These are phyloP conservation scores for Iberis amara DNA, from an alignment of 441 rosid species.

Conservation along the genomic window DNA sequence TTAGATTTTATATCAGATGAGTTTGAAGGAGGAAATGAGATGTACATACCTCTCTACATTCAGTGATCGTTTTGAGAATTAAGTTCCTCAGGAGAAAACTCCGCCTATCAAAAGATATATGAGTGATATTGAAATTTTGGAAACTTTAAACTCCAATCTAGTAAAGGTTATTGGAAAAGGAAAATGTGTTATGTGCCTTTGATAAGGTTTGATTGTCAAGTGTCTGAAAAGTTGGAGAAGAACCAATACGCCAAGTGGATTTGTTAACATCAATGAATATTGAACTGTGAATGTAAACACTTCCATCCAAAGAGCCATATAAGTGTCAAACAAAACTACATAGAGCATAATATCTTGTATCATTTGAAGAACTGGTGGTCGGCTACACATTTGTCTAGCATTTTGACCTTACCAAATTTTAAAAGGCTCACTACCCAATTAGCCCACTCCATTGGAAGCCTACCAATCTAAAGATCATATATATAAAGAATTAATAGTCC, in stretches of 20 bases:
- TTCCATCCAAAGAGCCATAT: slow-evolving; percentile 26
- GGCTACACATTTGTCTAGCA: slow-evolving; percentile 52
- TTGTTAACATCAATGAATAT: slow-evolving; percentile 40
- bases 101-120: slow-evolving; percentile 39
- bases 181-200: slow-evolving; percentile 31
- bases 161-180: too few species aligned
- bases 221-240: slow-evolving; percentile 44
- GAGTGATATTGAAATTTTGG: background rate
- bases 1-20: too few species aligned
- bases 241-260: slow-evolving; percentile 51
- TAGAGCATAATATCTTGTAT: slow-evolving; percentile 57
- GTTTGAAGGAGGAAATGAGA: too few species aligned
- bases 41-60: slow-evolving; percentile 25
- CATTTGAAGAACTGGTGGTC: slow-evolving; percentile 39
- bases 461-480: slow-evolving; percentile 42
- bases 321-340: slow-evolving; percentile 23
- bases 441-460: slow-evolving; percentile 71
- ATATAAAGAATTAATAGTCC: too few species aligned
- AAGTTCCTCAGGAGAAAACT: slow-evolving; percentile 55
- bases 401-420: slow-evolving; percentile 41
- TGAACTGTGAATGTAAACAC: slow-evolving; percentile 57
- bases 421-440: slow-evolving; percentile 52
- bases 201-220: slow-evolving; percentile 48
- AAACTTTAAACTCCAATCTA: background rate
- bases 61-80: slow-evolving; percentile 45